Evolutionary conservation across 768 basidiomycete genomes (phyloP), one percentile per base, ranked within the genome.

Genomic region (Collybiopsis confluens): DNA sequence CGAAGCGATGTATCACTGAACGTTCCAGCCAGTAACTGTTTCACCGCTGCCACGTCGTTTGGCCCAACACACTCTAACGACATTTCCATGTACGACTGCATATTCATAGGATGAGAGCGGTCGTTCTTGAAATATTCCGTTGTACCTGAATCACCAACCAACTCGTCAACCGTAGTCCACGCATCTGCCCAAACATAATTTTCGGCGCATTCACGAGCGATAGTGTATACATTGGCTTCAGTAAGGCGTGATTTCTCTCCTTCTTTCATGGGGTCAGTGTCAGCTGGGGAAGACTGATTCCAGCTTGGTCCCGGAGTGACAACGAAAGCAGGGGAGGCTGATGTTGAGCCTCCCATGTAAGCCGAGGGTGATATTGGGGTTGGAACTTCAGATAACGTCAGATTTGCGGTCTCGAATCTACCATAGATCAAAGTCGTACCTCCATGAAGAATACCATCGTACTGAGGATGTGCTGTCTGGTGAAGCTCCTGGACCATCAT

Each of bases 311-410:
- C 47, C 4, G 47, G 35, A 7, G 47, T 37, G n/a, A 30, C 11
- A 5, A 28, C 30, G 15, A 47, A 47, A 15, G 33, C 13, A 10
- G 35, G 35, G 23, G 47, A 38, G 18, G 47, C 35, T 48, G 36
- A 47, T 3, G 80, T 79, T 1, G 81, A 72, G 1, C 80, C 76
- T 3, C 85, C 85, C 28, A 88, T 69, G 0, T 74, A 73, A 1
- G 87, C 86, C 3, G 88, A 89, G 18, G 91, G 91, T 0, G 90
- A 92, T 2, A 92, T 88, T 1, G 91, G 91, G 0, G 91, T 93
- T 1, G 89, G 90, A 0, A 86, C 90, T 11, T 20, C 11, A 24
- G 61, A 60, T 8, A 67, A 64, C 2, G 65, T 49, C 18, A 48
- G 28, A 21, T 15, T 15, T 6, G 21, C 28, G 26, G 16, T 4